phyloP scores from a whole-genome alignment of 768 basidiomycete genomes.

The Butyriboletus loyo region DNA sequence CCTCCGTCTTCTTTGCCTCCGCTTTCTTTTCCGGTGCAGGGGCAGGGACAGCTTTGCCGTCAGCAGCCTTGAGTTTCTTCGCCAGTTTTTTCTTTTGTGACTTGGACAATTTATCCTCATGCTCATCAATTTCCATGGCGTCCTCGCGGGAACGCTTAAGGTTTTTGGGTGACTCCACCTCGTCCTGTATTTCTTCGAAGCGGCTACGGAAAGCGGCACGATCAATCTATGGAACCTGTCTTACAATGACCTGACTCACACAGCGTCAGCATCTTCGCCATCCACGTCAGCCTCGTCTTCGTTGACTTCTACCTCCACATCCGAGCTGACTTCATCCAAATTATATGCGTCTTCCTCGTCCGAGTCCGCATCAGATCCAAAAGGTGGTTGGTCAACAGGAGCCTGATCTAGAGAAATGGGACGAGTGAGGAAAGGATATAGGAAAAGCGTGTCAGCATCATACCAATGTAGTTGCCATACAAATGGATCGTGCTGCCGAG shows the following conservation, averaged over 20 bases:
- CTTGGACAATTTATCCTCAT: constrained; percentile 43
- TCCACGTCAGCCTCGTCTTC: constrained; percentile 58
- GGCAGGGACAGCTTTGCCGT: constrained; percentile 40
- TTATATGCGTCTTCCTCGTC: constrained; percentile 54
- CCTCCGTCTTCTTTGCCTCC: constrained; percentile 39
- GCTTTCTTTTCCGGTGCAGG: constrained; percentile 22
- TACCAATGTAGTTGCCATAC: constrained; percentile 84
- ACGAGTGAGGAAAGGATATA: neutral
- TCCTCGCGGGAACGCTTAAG: constrained; percentile 76
- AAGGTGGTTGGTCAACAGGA: constrained; percentile 47
- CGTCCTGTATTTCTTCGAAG: constrained; percentile 65
- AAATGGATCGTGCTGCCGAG: constrained; percentile 62
- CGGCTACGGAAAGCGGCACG: constrained; percentile 36
- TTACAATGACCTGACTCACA: constrained; percentile 32
- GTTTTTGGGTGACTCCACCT: constrained; percentile 35
- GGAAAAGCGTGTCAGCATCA: neutral
- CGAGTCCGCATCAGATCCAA: constrained; percentile 48
- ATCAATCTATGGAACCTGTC: neutral
- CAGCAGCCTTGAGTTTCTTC: constrained; percentile 73
- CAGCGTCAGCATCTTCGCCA: constrained; percentile 39
- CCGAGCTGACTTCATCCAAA: constrained; percentile 76
- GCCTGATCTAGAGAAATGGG: constrained; percentile 47
- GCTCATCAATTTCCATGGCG: constrained; percentile 38
- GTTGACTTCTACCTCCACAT: constrained; percentile 77
- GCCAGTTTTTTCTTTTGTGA: constrained; percentile 57